Percentiles rank a stretch among this genome's conserved stretches.
Conservation (phyloP, 176 grass and related monocot genomes). For the Ampelocalamus luodianensis region DNA sequence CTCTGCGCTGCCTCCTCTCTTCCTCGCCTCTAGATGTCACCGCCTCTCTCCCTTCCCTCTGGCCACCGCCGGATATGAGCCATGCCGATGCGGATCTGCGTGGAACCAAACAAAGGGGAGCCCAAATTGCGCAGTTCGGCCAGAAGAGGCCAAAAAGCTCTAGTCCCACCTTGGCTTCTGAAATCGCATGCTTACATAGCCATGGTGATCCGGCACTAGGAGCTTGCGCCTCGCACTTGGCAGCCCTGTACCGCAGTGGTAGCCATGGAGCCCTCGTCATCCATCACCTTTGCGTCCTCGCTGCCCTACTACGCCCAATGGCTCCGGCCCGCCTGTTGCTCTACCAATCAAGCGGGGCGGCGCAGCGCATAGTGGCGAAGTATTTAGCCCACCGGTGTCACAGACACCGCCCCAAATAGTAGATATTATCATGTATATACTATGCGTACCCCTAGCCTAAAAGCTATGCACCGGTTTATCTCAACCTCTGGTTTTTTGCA, state of each 20-base stretch:
- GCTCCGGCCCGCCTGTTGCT: conserved; percentile 62
- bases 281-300: conserved; percentile 66
- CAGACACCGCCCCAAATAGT: too few species aligned
- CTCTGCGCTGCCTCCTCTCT: too few species aligned
- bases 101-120: neutral
- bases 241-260: neutral
- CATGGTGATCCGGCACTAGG: conserved; percentile 46
- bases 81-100: conserved; percentile 54
- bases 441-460: too few species aligned
- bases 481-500: too few species aligned
- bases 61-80: too few species aligned
- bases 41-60: too few species aligned
- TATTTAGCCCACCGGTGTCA: too few species aligned
- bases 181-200: conserved; percentile 32
- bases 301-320: conserved; percentile 72
- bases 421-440: too few species aligned
- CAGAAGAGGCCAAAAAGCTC: conserved; percentile 28
- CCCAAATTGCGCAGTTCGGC: conserved; percentile 26
- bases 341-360: too few species aligned
- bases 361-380: too few species aligned
- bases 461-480: too few species aligned
- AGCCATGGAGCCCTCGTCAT: conserved; percentile 71
- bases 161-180: neutral
- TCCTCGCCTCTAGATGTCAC: too few species aligned
- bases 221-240: neutral